These are phyloP conservation scores for Erigeron canadensis DNA, from an alignment of 129 eudicot species.

Conservation along the genomic window DNA sequence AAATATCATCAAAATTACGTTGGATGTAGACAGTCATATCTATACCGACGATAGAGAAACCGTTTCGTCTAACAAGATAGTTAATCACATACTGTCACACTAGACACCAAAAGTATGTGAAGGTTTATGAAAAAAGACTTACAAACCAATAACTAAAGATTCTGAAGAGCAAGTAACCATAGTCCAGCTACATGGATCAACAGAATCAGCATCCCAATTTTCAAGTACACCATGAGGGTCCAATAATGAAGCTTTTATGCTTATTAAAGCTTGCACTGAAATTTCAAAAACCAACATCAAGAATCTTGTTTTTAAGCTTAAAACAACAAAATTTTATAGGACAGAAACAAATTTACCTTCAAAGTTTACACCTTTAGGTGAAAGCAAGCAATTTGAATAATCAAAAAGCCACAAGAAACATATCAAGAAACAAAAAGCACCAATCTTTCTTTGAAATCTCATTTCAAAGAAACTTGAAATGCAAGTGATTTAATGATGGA, in stretches of 20 bases:
- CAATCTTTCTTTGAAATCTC: slow-evolving; percentile 35
- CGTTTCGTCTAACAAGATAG: not conserved
- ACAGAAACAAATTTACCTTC: slow-evolving; percentile 59
- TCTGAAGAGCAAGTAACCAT: slow-evolving; percentile 89
- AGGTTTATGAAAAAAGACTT: slow-evolving; percentile 31
- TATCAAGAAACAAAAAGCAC: slow-evolving; percentile 45
- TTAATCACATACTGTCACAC: not conserved
- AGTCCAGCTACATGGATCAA: slow-evolving; percentile 98
- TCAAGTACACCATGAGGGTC: slow-evolving; percentile 95
- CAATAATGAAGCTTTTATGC: slow-evolving; percentile 63
- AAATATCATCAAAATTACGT: slow-evolving; percentile 11
- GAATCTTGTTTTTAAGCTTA: slow-evolving; percentile 23
- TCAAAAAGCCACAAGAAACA: slow-evolving; percentile 44
- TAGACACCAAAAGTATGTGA: slow-evolving; percentile 13
- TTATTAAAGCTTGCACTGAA: slow-evolving; percentile 92
- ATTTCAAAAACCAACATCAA: slow-evolving; percentile 24
- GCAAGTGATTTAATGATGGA: not conserved
- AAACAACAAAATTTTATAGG: slow-evolving; percentile 23
- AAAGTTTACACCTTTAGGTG: slow-evolving; percentile 94
- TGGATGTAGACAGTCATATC: no score
- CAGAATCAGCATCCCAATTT: slow-evolving; percentile 90
- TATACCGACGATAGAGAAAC: no score
- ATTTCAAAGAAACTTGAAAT: slow-evolving; percentile 33
- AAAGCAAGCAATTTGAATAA: slow-evolving; percentile 59
- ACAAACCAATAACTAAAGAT: slow-evolving; percentile 81